Conservation (phyloP, 495 filamentous ascomycete genomes). For the Annulohypoxylon maeteangense region DNA sequence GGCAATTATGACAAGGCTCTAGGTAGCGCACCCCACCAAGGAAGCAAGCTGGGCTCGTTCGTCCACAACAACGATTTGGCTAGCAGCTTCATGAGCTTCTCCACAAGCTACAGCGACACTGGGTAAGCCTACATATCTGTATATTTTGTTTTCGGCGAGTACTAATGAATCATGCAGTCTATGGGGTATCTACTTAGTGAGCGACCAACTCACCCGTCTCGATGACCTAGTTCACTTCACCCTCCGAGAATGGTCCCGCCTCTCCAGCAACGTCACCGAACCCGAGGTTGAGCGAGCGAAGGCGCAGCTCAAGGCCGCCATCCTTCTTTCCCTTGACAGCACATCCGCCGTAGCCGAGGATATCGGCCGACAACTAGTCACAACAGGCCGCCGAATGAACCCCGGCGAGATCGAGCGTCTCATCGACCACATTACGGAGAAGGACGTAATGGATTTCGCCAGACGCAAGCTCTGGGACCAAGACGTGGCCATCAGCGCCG, state of each 20-base stretch:
- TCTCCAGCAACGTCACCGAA: constrained; percentile 84
- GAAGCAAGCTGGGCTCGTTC: constrained; percentile 95
- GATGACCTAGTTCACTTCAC: constrained; percentile 98
- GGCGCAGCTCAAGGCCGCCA: constrained; percentile 98
- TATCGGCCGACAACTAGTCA: constrained; percentile 98
- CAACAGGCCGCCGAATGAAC: constrained; percentile 88
- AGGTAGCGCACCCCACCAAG: constrained; percentile 94
- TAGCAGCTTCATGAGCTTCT: constrained; percentile 99
- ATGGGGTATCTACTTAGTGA: constrained; percentile 99
- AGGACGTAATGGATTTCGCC: constrained; percentile 97
- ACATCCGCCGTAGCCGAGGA: constrained; percentile 98
- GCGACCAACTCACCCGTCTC: constrained; percentile 83
- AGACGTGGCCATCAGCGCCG: constrained; percentile 91
- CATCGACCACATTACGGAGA: constrained; percentile 87
- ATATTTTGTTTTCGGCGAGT: background rate
- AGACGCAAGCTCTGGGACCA: constrained; percentile 94
- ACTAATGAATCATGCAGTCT: constrained; percentile 66
- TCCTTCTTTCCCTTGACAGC: constrained; percentile 95
- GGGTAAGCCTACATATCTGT: constrained; percentile 68
- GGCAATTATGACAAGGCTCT: constrained; percentile 99
- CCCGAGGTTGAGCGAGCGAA: constrained; percentile 98
- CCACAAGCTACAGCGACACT: constrained; percentile 98
- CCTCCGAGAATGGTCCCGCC: constrained; percentile 95
- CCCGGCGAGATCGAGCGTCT: constrained; percentile 94
- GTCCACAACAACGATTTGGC: constrained; percentile 93